Evolutionary conservation across 257 asterid genomes (phyloP), one percentile per base, ranked within the genome.

Genomic region (Coffea canephora): DNA sequence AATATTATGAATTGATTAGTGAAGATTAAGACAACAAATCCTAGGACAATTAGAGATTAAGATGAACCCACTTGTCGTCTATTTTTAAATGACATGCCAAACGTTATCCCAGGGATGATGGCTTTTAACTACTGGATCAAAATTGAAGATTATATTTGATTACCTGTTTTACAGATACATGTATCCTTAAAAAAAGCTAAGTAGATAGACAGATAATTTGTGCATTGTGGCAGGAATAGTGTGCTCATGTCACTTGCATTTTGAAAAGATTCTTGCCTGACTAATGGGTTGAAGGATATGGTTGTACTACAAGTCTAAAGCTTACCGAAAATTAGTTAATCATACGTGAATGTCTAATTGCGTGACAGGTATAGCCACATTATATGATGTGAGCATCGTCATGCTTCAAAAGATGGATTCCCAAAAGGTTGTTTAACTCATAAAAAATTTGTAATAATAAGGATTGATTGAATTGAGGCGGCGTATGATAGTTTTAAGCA

Each of bases 41-140:
- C 71, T 76, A 46, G 71, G 71, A 67, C 9, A 6, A 76, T 2
- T 39, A 39, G 43, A 62, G 79, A 76, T 76, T 45, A 62, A 10
- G 39, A 64, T 64, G 18, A 64, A 64, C 16, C 39, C 69, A 64
- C 39, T 64, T 25, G 57, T 3, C 23, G 14, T 7, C 34, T 31
- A 0, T 61, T 64, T 25, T 64, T 64, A n/a, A 64, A n/a, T 64
- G 6, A 25, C 16, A 9, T 64, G 69, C 69, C 68, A 25, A 64
- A 64, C 69, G 1, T 64, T 27, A 64, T 64, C 69, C 69, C 69
- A n/a, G 18, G 36, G 5, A n/a, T 25, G 4, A 25, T 25, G 69
- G 69, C 15, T 27, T 64, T 61, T 64, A 6, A 25, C 16, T 0
- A 64, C 7, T 52, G 8, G 69, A 62, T 8, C 5, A 36, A 25